Conservation (phyloP, 805 yeast genomes). For the Barnettozyma sucrosica region DNA sequence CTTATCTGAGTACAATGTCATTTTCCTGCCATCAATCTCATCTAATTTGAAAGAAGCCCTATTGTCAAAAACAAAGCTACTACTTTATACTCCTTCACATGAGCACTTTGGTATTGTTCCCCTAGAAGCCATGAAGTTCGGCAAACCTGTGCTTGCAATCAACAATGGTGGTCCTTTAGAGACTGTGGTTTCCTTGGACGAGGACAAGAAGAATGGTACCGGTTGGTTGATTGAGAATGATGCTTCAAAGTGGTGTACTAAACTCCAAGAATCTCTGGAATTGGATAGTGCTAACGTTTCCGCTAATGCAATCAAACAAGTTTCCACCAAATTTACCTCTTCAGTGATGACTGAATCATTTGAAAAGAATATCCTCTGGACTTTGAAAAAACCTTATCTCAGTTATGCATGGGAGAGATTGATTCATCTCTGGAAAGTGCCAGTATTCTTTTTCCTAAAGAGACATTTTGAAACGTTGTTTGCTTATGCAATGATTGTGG, state of each 20-base stretch:
- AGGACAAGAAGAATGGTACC: conserved; percentile 39
- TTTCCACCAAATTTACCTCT: conserved; percentile 30
- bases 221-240: conserved; percentile 56
- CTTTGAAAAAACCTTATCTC: conserved; percentile 22
- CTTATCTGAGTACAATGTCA: conserved; percentile 36
- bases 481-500: conserved; percentile 11
- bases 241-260: conserved; percentile 48
- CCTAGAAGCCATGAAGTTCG: conserved; percentile 83
- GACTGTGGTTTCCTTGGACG: conserved; percentile 39
- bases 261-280: conserved; percentile 35
- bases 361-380: conserved; percentile 30
- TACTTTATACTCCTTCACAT: conserved; percentile 82
- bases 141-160: conserved; percentile 80
- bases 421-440: conserved; percentile 20
- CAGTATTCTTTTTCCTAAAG: conserved; percentile 13
- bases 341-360: conserved; percentile 34
- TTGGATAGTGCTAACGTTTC: conserved; percentile 18
- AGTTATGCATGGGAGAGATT: conserved; percentile 29
- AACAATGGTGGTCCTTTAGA: conserved; percentile 93
- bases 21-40: conserved; percentile 79
- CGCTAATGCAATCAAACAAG: conserved; percentile 28
- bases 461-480: conserved; percentile 7
- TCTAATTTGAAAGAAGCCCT: conserved; percentile 58
- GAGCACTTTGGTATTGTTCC: conserved; percentile 99
- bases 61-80: conserved; percentile 47